Evolutionary conservation across 2,329 filamentous ascomycete species (phyloP).

Genomic region (Arthroderma sp.): DNA sequence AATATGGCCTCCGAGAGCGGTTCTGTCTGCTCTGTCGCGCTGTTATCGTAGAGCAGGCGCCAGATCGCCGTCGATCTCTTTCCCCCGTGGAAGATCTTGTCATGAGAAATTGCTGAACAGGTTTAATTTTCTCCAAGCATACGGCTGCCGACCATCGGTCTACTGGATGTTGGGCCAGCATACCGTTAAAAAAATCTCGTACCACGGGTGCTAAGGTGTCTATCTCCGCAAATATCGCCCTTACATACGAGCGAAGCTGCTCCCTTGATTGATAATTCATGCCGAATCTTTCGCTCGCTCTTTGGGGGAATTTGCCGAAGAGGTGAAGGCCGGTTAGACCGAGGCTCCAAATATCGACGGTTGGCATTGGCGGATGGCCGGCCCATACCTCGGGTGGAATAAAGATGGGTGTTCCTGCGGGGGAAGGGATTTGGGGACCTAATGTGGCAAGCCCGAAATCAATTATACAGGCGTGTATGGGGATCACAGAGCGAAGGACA

Average conservation of each 20-base stretch:
- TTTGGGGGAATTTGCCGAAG: neutral
- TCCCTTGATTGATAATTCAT: too few relatives aligned
- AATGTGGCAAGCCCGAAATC: constrained; percentile 6
- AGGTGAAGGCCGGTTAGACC: constrained; percentile 5
- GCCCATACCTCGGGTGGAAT: constrained; percentile 2
- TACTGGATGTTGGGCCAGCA: neutral
- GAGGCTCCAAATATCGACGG: constrained; percentile 7
- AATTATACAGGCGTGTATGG: constrained; percentile 1
- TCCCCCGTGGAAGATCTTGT: too few relatives aligned
- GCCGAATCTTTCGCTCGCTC: too few relatives aligned
- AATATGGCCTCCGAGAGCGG: too few relatives aligned
- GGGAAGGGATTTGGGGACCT: neutral
- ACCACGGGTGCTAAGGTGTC: too few relatives aligned
- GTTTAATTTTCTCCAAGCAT: neutral
- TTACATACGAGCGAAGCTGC: too few relatives aligned
- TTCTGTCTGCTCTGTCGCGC: too few relatives aligned
- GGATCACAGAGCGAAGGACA: constrained; percentile 1
- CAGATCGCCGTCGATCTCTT: too few relatives aligned
- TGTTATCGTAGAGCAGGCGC: too few relatives aligned
- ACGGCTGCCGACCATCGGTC: neutral
- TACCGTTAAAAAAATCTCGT: neutral
- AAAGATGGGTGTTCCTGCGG: constrained; percentile 1
- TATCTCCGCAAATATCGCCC: too few relatives aligned
- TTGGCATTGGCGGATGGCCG: neutral
- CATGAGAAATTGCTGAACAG: neutral